Percentiles rank a stretch among this genome's conserved stretches.
phyloP scores from a whole-genome alignment of 495 filamentous ascomycete genomes.

The Neurospora tetraspora region DNA sequence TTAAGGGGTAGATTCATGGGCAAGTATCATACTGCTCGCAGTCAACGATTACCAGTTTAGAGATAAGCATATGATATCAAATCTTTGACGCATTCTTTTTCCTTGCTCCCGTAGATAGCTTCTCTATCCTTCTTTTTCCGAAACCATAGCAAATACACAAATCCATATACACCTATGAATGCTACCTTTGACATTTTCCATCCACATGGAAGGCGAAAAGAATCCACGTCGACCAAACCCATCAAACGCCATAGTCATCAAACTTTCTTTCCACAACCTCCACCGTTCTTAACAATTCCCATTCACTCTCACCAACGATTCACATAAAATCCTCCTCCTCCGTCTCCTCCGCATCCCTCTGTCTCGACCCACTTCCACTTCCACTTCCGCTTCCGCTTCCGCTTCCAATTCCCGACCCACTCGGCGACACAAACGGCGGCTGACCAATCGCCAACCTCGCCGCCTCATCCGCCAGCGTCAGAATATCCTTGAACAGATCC shows the following conservation, averaged over 20 bases:
- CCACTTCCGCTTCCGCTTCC: neutral
- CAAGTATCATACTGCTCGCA: too few species aligned
- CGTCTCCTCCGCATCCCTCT: conserved; percentile 30
- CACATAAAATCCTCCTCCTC: conserved; percentile 38
- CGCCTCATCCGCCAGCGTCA: conserved; percentile 31
- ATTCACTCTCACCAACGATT: too few species aligned
- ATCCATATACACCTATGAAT: neutral
- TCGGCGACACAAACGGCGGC: neutral
- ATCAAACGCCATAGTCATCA: neutral
- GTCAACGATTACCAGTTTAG: too few species aligned
- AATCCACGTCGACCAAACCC: neutral
- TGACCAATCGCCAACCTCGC: conserved; percentile 18
- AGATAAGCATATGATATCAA: too few species aligned
- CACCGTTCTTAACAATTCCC: too few species aligned
- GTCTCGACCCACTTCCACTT: neutral
- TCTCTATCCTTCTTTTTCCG: too few species aligned
- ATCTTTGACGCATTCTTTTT: too few species aligned
- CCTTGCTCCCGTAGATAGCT: too few species aligned
- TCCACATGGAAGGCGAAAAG: neutral
- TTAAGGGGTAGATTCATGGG: too few species aligned
- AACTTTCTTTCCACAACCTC: neutral
- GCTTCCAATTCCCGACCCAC: neutral
- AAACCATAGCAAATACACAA: neutral
- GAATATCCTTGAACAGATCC: conserved; percentile 32
- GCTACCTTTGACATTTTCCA: neutral